Conservation (phyloP, 75 land plant species). For the Pseudotsuga menziesii region DNA sequence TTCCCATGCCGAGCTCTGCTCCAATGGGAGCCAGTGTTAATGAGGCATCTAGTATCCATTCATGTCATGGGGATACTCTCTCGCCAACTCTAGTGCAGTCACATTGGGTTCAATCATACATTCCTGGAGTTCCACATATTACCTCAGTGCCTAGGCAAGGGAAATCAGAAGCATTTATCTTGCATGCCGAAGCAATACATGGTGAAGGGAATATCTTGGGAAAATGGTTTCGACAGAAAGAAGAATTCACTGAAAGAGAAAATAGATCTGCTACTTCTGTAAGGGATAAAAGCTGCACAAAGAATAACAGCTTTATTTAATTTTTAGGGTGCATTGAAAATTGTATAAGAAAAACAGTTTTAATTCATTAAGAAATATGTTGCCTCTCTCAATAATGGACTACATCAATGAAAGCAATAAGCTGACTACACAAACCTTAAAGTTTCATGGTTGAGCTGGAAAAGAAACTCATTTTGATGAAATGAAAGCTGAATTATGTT, state of each 20-base stretch:
- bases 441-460: too few species aligned
- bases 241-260: background rate
- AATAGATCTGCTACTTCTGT: background rate
- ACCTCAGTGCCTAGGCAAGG: constrained; percentile 17
- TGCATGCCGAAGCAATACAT: constrained; percentile 11
- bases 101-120: constrained; percentile 23
- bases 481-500: too few species aligned
- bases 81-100: constrained; percentile 7
- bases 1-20: background rate
- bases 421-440: too few species aligned
- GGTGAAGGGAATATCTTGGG: constrained; percentile 7
- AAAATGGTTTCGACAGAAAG: background rate
- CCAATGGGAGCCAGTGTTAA: constrained; percentile 2
- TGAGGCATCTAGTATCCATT: background rate
- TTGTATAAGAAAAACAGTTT: background rate
- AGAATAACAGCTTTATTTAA: background rate
- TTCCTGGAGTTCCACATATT: constrained; percentile 9
- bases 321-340: background rate
- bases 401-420: too few species aligned
- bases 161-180: constrained; percentile 13
- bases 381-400: too few species aligned
- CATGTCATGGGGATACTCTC: constrained; percentile 1
- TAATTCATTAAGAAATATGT: too few species aligned
- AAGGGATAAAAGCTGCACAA: background rate
- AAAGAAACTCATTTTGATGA: too few species aligned